Conservation (phyloP, 768 basidiomycete species). For the Lentinus brumalis region DNA sequence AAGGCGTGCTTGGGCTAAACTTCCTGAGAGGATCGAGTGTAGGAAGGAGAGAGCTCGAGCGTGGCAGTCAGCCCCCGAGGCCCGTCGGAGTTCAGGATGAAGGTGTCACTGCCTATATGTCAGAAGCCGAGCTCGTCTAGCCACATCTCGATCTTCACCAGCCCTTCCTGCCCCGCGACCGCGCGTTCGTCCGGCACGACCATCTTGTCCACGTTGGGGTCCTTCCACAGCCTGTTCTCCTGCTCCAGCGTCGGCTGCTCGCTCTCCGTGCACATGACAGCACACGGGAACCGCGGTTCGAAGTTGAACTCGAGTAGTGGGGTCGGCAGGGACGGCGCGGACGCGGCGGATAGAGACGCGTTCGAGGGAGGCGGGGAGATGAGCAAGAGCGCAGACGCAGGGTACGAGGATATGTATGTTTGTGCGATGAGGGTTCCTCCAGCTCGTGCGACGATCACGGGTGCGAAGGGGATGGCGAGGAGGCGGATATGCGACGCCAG, state of each 20-base stretch:
- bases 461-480: conserved; percentile 54
- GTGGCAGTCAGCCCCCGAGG: too few species aligned
- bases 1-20: too few species aligned
- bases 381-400: conserved; percentile 62
- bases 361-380: conserved; percentile 55
- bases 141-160: conserved; percentile 51
- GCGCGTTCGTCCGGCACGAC: conserved; percentile 12
- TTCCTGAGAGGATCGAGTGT: too few species aligned
- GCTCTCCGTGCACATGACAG: conserved; percentile 42
- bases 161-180: conserved; percentile 40
- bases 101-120: background rate
- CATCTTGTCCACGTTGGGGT: conserved; percentile 27
- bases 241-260: conserved; percentile 38
- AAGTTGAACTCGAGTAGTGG: conserved; percentile 55
- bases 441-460: conserved; percentile 55
- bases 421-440: conserved; percentile 59
- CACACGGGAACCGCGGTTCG: conserved; percentile 64
- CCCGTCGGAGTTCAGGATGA: too few species aligned
- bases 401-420: conserved; percentile 68
- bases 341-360: conserved; percentile 27
- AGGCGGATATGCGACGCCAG: conserved; percentile 44
- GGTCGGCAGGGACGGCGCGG: conserved; percentile 34
- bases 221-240: conserved; percentile 44
- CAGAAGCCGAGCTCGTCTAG: conserved; percentile 56
- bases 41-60: background rate